Evolutionary conservation across 2,329 filamentous ascomycete genomes (phyloP).

Genomic region (Daldinia sp.): DNA sequence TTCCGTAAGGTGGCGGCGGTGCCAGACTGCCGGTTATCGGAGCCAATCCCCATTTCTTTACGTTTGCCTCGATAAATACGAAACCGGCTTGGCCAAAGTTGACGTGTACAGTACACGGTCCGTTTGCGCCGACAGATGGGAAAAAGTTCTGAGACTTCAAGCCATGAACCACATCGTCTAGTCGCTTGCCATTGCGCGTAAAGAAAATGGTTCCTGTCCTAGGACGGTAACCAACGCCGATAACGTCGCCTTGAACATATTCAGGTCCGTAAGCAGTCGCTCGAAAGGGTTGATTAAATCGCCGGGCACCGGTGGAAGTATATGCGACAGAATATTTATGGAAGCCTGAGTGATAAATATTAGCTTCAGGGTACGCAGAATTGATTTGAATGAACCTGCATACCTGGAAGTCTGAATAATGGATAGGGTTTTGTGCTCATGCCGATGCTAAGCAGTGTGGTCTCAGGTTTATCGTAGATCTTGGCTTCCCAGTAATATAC

Average conservation of each 20-base stretch:
- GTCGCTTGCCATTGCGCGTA: slow-evolving; percentile 96
- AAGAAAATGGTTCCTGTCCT: slow-evolving; percentile 97
- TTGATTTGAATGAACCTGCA: slow-evolving; percentile 8
- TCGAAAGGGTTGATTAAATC: slow-evolving; percentile 92
- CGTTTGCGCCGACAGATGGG: slow-evolving; percentile 95
- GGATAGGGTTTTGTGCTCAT: slow-evolving; percentile 98
- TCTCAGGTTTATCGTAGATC: slow-evolving; percentile 96
- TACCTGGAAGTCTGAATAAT: slow-evolving; percentile 92
- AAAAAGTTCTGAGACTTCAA: slow-evolving; percentile 97
- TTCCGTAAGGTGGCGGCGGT: slow-evolving; percentile 95
- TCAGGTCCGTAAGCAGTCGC: slow-evolving; percentile 83
- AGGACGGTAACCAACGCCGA: slow-evolving; percentile 94
- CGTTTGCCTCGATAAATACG: slow-evolving; percentile 98
- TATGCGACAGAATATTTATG: slow-evolving; percentile 96
- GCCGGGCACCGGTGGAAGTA: slow-evolving; percentile 84
- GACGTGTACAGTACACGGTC: slow-evolving; percentile 91
- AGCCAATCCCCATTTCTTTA: slow-evolving; percentile 99
- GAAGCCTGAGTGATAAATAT: slow-evolving; percentile 69
- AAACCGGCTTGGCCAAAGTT: slow-evolving; percentile 99
- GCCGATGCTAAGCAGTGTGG: slow-evolving; percentile 87
- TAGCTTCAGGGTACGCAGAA: slow-evolving; percentile 5
- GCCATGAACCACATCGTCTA: slow-evolving; percentile 94
- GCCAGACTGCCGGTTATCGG: slow-evolving; percentile 96
- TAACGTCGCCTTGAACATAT: slow-evolving; percentile 92
- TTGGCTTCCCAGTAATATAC: slow-evolving; percentile 99